A percentile compares a stretch with the other conserved stretches of the same genome.
Conservation (phyloP, 2,329 filamentous ascomycete species). For the Cordyceps pruinosa region DNA sequence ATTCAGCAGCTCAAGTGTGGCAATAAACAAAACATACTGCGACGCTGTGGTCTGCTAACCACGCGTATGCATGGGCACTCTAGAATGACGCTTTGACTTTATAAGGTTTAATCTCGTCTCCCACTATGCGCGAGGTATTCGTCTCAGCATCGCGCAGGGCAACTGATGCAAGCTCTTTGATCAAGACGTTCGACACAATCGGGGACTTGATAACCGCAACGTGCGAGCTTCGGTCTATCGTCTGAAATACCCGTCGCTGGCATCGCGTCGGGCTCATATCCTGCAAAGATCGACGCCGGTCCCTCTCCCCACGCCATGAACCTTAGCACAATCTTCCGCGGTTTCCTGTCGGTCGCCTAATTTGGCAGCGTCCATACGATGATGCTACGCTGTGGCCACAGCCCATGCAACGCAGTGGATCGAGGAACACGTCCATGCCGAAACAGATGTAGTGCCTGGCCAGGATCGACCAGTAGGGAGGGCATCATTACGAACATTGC, state of each 20-base stretch:
- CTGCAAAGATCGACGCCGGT: neutral
- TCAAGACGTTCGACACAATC: neutral
- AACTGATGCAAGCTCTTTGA: too few relatives aligned
- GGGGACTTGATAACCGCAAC: too few relatives aligned
- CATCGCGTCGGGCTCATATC: neutral
- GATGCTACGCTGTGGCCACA: neutral
- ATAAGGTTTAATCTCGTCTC: neutral
- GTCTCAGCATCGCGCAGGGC: neutral
- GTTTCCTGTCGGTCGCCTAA: neutral
- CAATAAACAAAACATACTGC: too few relatives aligned
- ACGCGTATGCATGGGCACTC: too few relatives aligned
- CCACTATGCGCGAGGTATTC: neutral
- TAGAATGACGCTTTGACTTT: neutral
- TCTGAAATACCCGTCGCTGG: neutral
- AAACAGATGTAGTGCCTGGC: neutral
- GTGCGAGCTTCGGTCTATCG: too few relatives aligned
- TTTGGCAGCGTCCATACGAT: constrained; percentile 4
- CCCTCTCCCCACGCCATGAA: neutral
- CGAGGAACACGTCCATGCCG: neutral
- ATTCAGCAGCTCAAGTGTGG: too few relatives aligned
- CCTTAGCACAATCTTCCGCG: neutral
- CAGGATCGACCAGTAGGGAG: neutral
- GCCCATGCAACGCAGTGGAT: neutral
- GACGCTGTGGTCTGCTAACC: neutral
- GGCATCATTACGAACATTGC: neutral